Evolutionary conservation across 2,329 filamentous ascomycete species (phyloP).

Genomic region (Stagonosporopsis rhizophila): DNA sequence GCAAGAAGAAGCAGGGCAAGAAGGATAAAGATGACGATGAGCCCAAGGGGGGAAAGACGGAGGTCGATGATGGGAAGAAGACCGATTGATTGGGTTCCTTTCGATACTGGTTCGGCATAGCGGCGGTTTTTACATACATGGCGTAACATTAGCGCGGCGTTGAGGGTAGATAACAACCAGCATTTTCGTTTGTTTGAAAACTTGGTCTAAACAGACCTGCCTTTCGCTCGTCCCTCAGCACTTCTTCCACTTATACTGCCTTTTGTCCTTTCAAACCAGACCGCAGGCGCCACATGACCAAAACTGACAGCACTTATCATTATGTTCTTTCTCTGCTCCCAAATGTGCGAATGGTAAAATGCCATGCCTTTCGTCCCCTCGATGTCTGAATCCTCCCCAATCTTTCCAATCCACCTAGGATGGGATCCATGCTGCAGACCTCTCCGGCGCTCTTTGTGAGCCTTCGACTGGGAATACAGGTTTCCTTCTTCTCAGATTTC

Average conservation of each 20-base stretch:
- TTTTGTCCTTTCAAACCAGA: background rate
- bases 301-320: background rate
- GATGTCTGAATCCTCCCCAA: too few relatives aligned
- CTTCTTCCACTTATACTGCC: background rate
- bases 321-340: too few relatives aligned
- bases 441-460: too few relatives aligned
- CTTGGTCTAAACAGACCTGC: background rate
- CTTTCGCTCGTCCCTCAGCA: background rate
- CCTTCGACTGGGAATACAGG: too few relatives aligned
- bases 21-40: constrained; percentile 45
- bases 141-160: constrained; percentile 15
- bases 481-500: too few relatives aligned
- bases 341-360: too few relatives aligned
- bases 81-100: background rate
- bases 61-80: constrained; percentile 4
- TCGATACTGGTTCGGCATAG: background rate
- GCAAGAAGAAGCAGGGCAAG: constrained; percentile 47
- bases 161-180: constrained; percentile 4
- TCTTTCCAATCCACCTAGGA: too few relatives aligned
- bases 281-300: background rate
- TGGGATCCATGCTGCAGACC: too few relatives aligned
- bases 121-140: background rate
- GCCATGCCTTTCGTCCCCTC: too few relatives aligned
- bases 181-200: constrained; percentile 1
- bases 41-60: constrained; percentile 16